phyloP scores from a whole-genome alignment of 208 protist genomes.

The Sergeia podlipaevii region DNA sequence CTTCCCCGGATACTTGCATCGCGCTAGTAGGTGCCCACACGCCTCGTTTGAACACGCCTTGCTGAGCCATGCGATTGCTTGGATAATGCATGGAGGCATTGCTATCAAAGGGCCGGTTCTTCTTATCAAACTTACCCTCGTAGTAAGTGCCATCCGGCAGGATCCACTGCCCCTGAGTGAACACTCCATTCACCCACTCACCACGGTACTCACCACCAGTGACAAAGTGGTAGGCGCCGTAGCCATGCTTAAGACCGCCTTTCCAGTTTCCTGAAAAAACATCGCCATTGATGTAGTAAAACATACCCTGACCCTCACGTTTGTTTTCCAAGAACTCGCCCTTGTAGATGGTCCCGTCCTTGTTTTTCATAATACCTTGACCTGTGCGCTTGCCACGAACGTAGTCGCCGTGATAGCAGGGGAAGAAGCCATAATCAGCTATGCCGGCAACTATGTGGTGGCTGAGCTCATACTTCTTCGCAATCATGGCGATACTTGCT shows the following conservation, averaged over 20 bases:
- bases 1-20: constrained; percentile 60
- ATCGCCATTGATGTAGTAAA: constrained; percentile 91
- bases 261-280: constrained; percentile 89
- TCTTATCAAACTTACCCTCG: constrained; percentile 87
- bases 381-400: constrained; percentile 73
- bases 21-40: constrained; percentile 69
- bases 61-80: constrained; percentile 59
- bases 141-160: constrained; percentile 83
- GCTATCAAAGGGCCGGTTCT: constrained; percentile 76
- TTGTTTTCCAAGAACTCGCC: constrained; percentile 90
- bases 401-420: constrained; percentile 88
- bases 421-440: constrained; percentile 63
- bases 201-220: constrained; percentile 82
- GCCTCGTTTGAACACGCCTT: constrained; percentile 66
- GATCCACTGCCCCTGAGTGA: constrained; percentile 88
- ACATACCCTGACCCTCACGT: constrained; percentile 85
- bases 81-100: constrained; percentile 76
- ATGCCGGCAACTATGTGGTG: constrained; percentile 57
- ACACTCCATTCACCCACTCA: constrained; percentile 68
- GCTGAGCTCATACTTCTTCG: constrained; percentile 56
- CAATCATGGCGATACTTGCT: constrained; percentile 18
- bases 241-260: constrained; percentile 75
- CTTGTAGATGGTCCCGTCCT: constrained; percentile 87
- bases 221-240: constrained; percentile 87
- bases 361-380: constrained; percentile 88